Conservation (phyloP, 1,284 basidiomycete species). For the Melampsora americana region DNA sequence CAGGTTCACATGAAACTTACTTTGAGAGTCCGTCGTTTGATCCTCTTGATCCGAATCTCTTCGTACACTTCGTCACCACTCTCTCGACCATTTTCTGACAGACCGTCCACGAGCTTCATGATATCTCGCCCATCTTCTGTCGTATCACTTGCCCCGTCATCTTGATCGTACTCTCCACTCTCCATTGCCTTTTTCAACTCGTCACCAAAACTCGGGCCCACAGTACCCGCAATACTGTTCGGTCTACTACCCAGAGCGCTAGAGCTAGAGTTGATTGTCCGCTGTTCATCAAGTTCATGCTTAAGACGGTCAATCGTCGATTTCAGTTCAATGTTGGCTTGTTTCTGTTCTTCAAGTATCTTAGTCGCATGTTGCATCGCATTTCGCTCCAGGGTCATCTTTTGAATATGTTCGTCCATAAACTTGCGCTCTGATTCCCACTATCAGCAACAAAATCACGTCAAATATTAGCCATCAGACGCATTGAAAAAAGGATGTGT, state of each 20-base stretch:
- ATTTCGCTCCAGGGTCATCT: constrained; percentile 11
- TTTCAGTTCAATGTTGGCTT: constrained; percentile 32
- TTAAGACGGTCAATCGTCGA: constrained; percentile 35
- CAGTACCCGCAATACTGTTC: constrained; percentile 15
- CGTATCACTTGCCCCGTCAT: constrained; percentile 11
- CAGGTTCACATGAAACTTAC: background rate
- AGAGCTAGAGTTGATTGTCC: background rate
- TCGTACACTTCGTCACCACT: constrained; percentile 17
- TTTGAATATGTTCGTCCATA: constrained; percentile 23
- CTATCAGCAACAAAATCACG: background rate
- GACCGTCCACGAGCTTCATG: background rate
- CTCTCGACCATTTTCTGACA: background rate
- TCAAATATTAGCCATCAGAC: background rate
- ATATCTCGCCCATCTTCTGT: constrained; percentile 2
- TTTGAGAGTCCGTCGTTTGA: background rate
- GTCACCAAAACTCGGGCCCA: constrained; percentile 23
- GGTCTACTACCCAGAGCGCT: constrained; percentile 19
- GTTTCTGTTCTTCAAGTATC: constrained; percentile 40
- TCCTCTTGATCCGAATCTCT: constrained; percentile 23
- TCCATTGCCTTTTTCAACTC: constrained; percentile 19
- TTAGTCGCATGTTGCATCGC: constrained; percentile 14
- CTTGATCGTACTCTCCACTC: constrained; percentile 16
- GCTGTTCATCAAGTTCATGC: constrained; percentile 33
- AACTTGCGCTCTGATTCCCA: constrained; percentile 18
- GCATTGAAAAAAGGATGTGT: background rate